Percentiles rank a stretch among this genome's conserved stretches.
Conservation (phyloP, 371 early-diverging fungal species). For the Lichtheimia corymbifera region DNA sequence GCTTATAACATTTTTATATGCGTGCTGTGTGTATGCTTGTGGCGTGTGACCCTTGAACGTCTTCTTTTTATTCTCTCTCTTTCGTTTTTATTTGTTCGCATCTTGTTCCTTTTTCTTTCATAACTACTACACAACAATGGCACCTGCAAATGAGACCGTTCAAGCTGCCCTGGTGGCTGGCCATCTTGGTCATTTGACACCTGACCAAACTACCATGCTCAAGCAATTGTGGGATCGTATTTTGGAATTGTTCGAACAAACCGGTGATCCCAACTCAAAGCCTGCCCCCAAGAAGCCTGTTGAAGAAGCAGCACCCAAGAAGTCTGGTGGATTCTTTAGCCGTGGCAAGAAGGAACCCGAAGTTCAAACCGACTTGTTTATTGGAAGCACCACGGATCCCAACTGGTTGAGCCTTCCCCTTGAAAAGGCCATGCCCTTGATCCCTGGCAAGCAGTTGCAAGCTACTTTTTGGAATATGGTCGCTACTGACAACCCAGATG, state of each 20-base stretch:
- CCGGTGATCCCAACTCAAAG: conserved; percentile 26
- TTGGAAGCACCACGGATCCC: conserved; percentile 53
- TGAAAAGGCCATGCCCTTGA: conserved; percentile 43
- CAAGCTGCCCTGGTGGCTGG: conserved; percentile 23
- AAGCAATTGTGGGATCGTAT: conserved; percentile 58
- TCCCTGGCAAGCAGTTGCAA: conserved; percentile 38
- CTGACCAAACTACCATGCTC: conserved; percentile 48
- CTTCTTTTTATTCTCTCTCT: no score
- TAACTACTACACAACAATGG: no score
- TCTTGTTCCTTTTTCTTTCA: no score
- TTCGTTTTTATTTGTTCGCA: no score
- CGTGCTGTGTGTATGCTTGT: no score
- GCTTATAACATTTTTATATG: no score
- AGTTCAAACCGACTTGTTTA: conserved; percentile 27
- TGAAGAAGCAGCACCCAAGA: conserved; percentile 14
- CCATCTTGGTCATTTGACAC: conserved; percentile 46
- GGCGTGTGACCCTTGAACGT: no score
- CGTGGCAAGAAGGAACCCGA: conserved; percentile 35
- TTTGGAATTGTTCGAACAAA: conserved; percentile 47
- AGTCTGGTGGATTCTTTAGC: conserved; percentile 26
- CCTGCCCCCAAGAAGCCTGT: conserved; percentile 19
- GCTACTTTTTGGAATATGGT: conserved; percentile 56
- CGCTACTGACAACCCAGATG: conserved; percentile 63
- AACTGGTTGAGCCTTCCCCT: conserved; percentile 33
- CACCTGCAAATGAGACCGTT: not conserved